phyloP scores from a whole-genome alignment of 2,329 filamentous ascomycete genomes.

The Pezicula rhizophila region DNA sequence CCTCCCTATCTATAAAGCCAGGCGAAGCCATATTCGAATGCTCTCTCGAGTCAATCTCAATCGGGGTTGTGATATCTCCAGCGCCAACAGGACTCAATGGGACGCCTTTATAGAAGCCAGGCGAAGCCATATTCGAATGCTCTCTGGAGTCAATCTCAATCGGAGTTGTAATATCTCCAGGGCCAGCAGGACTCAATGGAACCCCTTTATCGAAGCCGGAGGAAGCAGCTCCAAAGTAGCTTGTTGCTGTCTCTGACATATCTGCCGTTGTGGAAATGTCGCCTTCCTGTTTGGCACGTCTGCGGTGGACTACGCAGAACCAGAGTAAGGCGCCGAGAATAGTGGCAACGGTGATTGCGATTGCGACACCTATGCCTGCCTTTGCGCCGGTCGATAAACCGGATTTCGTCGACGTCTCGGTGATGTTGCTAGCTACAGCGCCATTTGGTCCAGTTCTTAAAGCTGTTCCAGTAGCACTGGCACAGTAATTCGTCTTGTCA shows the following conservation, averaged over 20 bases:
- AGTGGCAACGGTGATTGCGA: conserved; percentile 37
- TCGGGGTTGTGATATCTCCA: conserved; percentile 43
- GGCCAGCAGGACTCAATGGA: conserved; percentile 38
- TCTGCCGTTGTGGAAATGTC: conserved; percentile 6
- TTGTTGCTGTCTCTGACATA: conserved; percentile 13
- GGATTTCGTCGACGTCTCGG: conserved; percentile 3
- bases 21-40: conserved; percentile 12
- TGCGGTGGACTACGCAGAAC: conserved; percentile 40
- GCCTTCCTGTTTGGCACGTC: conserved; percentile 16
- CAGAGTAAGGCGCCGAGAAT: conserved; percentile 39
- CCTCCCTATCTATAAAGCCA: conserved; percentile 11
- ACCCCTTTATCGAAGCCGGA: conserved; percentile 33
- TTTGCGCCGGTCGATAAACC: conserved; percentile 44
- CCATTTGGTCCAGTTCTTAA: conserved; percentile 27
- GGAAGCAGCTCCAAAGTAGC: conserved; percentile 29
- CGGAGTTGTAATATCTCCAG: conserved; percentile 43
- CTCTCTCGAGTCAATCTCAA: conserved; percentile 45
- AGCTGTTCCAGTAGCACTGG: conserved; percentile 25
- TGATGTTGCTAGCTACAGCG: conserved; percentile 24
- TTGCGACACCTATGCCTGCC: conserved; percentile 51
- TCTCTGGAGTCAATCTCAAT: conserved; percentile 46
- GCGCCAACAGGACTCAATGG: conserved; percentile 40
- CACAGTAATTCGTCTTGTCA: conserved; percentile 33
- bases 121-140: conserved; percentile 12
- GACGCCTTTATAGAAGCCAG: conserved; percentile 32